These are phyloP conservation scores for Sclerotinia nivalis DNA, from an alignment of 2,329 filamentous ascomycete genomes.

Conservation along the genomic window DNA sequence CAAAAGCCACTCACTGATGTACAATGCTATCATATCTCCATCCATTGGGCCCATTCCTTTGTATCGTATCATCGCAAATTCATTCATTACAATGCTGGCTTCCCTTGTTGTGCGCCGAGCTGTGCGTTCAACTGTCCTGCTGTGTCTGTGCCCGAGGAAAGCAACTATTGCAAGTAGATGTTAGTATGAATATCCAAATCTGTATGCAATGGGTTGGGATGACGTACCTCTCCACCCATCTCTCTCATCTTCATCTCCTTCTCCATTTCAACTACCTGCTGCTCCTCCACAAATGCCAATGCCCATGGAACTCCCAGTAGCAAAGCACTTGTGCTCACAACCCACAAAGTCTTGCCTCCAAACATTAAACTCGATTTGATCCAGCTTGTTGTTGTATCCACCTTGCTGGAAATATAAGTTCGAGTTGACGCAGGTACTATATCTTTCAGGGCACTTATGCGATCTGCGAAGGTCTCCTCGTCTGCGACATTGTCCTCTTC, in stretches of 20 bases:
- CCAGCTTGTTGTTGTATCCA: conserved; percentile 56
- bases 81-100: conserved; percentile 39
- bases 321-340: conserved; percentile 85
- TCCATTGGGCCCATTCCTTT: conserved; percentile 23
- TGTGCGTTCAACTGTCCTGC: conserved; percentile 36
- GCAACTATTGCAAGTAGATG: conserved; percentile 30
- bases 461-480: conserved; percentile 65
- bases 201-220: neutral
- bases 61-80: conserved; percentile 22
- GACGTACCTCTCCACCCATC: conserved; percentile 72
- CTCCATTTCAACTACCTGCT: conserved; percentile 97
- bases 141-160: conserved; percentile 31
- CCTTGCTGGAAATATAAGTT: conserved; percentile 63
- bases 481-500: conserved; percentile 62
- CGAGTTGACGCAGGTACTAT: conserved; percentile 74
- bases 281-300: conserved; percentile 90
- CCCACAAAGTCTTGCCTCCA: conserved; percentile 85
- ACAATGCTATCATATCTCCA: conserved; percentile 34
- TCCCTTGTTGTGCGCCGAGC: conserved; percentile 35
- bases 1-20: conserved; percentile 33
- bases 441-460: conserved; percentile 71
- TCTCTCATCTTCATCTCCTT: conserved; percentile 95
- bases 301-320: conserved; percentile 92
- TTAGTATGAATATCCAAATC: conserved; percentile 23
- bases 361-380: conserved; percentile 65